These are phyloP conservation scores for Pleurotus djamor DNA, from an alignment of 768 basidiomycete genomes.

Conservation along the genomic window DNA sequence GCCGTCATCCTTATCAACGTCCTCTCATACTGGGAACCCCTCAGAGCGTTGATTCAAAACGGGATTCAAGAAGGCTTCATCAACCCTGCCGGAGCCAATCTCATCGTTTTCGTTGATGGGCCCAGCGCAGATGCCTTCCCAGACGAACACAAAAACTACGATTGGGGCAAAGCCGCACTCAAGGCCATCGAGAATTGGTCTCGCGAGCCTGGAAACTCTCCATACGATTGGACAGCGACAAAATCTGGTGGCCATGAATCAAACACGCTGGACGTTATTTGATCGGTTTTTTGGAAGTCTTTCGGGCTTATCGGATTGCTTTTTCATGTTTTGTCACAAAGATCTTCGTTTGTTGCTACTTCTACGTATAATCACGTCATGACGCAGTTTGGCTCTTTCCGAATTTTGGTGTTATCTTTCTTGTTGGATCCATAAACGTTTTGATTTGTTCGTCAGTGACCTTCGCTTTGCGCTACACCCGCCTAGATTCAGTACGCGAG, in stretches of 20 bases:
- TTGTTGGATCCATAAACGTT: slow-evolving; percentile 76
- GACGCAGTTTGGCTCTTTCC: slow-evolving; percentile 29
- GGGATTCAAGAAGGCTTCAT: slow-evolving; percentile 79
- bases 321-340: background rate
- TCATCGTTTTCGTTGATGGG: slow-evolving; percentile 78
- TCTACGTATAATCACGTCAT: background rate
- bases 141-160: slow-evolving; percentile 53
- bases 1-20: slow-evolving; percentile 90
- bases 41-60: slow-evolving; percentile 71
- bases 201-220: slow-evolving; percentile 18
- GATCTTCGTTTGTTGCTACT: background rate
- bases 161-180: slow-evolving; percentile 78
- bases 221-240: slow-evolving; percentile 52
- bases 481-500: slow-evolving; percentile 7
- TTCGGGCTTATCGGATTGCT: background rate
- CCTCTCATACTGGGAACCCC: slow-evolving; percentile 75
- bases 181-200: slow-evolving; percentile 64
- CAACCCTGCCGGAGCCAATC: slow-evolving; percentile 47
- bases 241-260: slow-evolving; percentile 22
- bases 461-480: slow-evolving; percentile 65
- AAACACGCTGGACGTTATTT: slow-evolving; percentile 5
- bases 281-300: background rate
- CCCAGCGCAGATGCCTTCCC: slow-evolving; percentile 37
- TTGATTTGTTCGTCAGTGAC: slow-evolving; percentile 77
- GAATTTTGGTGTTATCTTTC: slow-evolving; percentile 67